phyloP scores from a whole-genome alignment of 108 stramenopile species.

The Tribonema minus region DNA sequence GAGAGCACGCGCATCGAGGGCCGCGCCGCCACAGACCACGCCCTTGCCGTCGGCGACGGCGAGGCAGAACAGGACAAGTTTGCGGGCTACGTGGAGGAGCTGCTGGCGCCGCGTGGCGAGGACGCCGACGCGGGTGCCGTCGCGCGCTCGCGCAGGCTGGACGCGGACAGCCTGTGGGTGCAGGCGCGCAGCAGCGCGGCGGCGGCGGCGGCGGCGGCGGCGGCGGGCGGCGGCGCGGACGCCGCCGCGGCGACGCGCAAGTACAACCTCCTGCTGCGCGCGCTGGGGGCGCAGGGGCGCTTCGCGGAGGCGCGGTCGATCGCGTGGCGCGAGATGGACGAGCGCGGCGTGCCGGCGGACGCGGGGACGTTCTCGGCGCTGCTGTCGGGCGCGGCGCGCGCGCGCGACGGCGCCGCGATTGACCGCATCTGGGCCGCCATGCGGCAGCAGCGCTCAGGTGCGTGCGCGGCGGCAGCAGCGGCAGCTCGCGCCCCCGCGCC shows the following conservation, averaged over 20 bases:
- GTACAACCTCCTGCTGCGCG: not conserved
- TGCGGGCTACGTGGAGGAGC: not conserved
- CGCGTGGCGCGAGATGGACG: constrained; percentile 22
- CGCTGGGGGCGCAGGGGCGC: constrained; percentile 26
- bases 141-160: not conserved
- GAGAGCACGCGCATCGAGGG: not conserved
- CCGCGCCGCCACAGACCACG: too few species aligned
- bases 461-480: not conserved
- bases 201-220: not conserved
- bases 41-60: not conserved
- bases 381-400: constrained; percentile 4
- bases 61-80: not conserved
- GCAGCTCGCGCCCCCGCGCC: not conserved
- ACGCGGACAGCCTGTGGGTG: not conserved
- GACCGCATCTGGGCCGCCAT: constrained; percentile 5
- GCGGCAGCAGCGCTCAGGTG: not conserved
- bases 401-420: not conserved
- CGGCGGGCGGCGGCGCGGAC: not conserved
- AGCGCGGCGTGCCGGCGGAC: not conserved
- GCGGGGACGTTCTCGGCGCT: constrained; percentile 1
- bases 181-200: not conserved
- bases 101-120: not conserved
- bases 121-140: not conserved
- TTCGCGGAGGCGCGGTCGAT: constrained; percentile 11
- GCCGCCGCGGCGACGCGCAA: not conserved